These are phyloP conservation scores for Strigomonas culicis DNA, from an alignment of 208 protist species.

Conservation along the genomic window DNA sequence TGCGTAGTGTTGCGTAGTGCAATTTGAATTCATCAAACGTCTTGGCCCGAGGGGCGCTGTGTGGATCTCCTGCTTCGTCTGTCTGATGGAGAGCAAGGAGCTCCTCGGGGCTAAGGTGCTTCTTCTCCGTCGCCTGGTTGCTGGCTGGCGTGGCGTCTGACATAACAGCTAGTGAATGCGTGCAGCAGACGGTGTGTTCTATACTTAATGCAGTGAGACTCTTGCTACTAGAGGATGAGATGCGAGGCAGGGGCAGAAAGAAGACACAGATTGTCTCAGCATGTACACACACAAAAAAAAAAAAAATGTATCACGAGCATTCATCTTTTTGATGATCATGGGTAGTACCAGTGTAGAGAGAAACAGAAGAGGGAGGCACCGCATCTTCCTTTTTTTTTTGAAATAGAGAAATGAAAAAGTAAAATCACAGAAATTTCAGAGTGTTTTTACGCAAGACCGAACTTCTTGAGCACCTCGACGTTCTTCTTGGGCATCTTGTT, in stretches of 20 bases:
- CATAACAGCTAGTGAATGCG: too few species aligned
- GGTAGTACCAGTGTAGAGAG: too few species aligned
- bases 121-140: too few species aligned
- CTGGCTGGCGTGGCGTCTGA: too few species aligned
- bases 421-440: neutral
- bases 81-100: too few species aligned
- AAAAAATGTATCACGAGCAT: neutral
- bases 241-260: neutral
- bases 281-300: neutral
- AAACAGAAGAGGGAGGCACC: neutral
- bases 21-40: conserved; percentile 22
- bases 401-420: conserved; percentile 23
- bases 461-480: conserved; percentile 88
- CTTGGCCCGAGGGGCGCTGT: too few species aligned
- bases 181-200: too few species aligned
- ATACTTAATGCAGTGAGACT: too few species aligned
- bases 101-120: too few species aligned
- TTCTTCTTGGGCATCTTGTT: conserved; percentile 82
- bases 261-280: neutral
- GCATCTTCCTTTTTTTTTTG: conserved; percentile 18
- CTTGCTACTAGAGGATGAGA: neutral
- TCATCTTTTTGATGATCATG: too few species aligned
- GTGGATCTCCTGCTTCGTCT: too few species aligned
- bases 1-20: conserved; percentile 3
- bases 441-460: conserved; percentile 69